Evolutionary conservation across 177 flowering plant species (phyloP).

Genomic region (Vitis hybrid): DNA sequence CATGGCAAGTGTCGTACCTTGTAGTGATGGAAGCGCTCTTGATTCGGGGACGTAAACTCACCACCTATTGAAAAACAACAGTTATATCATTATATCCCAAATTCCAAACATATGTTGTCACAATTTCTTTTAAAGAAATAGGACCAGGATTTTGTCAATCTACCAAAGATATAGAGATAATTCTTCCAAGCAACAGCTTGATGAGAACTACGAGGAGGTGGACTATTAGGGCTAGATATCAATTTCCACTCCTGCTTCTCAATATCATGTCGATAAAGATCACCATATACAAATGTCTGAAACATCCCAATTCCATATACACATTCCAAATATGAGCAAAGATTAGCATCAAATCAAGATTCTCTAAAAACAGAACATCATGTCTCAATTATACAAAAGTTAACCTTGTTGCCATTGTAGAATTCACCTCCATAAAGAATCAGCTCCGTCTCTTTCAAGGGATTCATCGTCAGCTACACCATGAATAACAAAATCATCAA

Average conservation of each 20-base stretch:
- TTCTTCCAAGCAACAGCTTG: constrained; percentile 97
- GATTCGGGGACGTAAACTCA: constrained; percentile 97
- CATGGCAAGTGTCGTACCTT: constrained; percentile 47
- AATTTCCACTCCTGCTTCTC: constrained; percentile 93
- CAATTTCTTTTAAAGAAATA: background rate
- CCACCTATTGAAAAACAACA: constrained; percentile 61
- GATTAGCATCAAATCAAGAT: background rate
- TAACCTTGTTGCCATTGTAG: constrained; percentile 96
- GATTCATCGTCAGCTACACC: constrained; percentile 76
- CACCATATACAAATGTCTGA: constrained; percentile 95
- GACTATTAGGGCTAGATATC: constrained; percentile 96
- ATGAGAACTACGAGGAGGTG: constrained; percentile 99
- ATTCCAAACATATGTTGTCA: background rate
- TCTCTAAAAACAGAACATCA: background rate
- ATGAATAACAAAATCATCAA: background rate
- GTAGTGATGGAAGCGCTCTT: constrained; percentile 98
- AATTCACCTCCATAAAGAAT: constrained; percentile 95
- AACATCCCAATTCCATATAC: constrained; percentile 9
- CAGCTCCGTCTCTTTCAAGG: constrained; percentile 87
- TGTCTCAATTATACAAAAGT: constrained; percentile 1
- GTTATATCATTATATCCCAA: background rate
- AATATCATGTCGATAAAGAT: constrained; percentile 84
- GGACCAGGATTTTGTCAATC: background rate
- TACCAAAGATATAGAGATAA: constrained; percentile 87
- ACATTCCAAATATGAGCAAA: constrained; percentile 8